Base-by-base conservation (phyloP, 495 filamentous ascomycete species). In the Echria macrotheca region DNA sequence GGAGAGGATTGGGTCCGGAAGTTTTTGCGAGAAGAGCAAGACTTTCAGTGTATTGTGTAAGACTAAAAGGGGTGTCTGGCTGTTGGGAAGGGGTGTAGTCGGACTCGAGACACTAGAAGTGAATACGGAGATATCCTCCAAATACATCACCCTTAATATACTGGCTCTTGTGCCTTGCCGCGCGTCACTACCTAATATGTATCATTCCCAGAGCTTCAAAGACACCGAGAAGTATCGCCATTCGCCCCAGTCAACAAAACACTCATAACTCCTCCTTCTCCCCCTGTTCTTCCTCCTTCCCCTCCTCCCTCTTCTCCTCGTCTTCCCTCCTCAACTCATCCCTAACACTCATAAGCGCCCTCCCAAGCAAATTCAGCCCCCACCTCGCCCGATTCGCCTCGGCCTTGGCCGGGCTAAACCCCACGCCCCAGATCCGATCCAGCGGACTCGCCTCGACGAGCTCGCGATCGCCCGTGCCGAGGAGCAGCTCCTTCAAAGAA, bases 281-380 rank as follows among this genome's bases (percentile, higher is more conserved):
- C n/a, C n/a, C n/a, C n/a, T n/a, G n/a, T n/a, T 18, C 5, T 22
- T 12, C 17, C 10, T 19, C 5, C 3, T n/a, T 28, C 41, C 22
- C 2, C 26, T 19, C 19, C 44, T 29, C 39, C 9, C 26, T 50
- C 36, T 59, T 49, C 56, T 59, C 51, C 52, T 65, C 57, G 25
- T 76, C 59, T 56, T 67, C 70, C 22, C 58, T 56, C 53, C 73
- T 65, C 22, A 81, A 70, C 54, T 66, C 52, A 63, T 71, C 73
- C 52, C 81, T 57, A 26, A 66, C 63, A 9, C 52, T 56, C 65
- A 69, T 66, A 44, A 68, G 48, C 37, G 56, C 64, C 66, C 81
- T 82, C 4, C 85, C 84, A 52, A 87, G 57, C 50, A 86, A 58
- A 66, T 87, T 89, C 65, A 75, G 47, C 36, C 85, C 84, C 84